Evolutionary conservation across 176 grass and related monocot species (phyloP).

Genomic region (Rhynchospora pubera): DNA sequence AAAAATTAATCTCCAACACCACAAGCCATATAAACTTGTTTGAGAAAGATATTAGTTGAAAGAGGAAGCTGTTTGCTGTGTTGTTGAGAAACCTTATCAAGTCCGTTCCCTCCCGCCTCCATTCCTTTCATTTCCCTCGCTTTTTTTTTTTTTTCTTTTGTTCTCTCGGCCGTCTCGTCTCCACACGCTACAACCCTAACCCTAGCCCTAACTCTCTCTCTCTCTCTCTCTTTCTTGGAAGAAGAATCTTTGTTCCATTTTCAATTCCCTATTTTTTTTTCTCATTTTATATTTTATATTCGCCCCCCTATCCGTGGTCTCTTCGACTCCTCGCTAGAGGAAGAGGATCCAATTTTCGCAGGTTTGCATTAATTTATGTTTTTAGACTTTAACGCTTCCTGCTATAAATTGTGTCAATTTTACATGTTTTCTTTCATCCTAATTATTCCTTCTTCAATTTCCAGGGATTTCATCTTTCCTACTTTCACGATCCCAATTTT

Average conservation of each 20-base stretch:
- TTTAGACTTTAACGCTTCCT: neutral
- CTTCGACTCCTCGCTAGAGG: neutral
- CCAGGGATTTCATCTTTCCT: neutral
- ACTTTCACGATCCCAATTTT: no score
- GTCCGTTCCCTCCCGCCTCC: slow-evolving; percentile 15
- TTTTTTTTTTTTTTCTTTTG: neutral
- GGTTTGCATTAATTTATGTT: neutral
- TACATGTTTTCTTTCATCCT: neutral
- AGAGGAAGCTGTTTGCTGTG: neutral
- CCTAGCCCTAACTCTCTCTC: slow-evolving; percentile 12
- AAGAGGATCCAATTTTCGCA: neutral
- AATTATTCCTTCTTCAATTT: neutral
- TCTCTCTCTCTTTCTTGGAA: slow-evolving; percentile 5
- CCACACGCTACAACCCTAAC: neutral
- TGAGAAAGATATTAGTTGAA: neutral
- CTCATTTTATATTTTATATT: neutral
- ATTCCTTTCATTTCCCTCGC: neutral
- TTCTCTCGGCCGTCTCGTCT: slow-evolving; percentile 5
- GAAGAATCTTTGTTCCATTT: slow-evolving; percentile 5
- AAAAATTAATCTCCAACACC: no score
- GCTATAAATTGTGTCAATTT: neutral
- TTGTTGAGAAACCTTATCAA: slow-evolving; percentile 6
- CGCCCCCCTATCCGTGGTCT: neutral
- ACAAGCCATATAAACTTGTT: neutral
- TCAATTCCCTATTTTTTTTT: neutral